Base-by-base conservation (phyloP, 2,329 filamentous ascomycete genomes). In the Zarea fungicola region DNA sequence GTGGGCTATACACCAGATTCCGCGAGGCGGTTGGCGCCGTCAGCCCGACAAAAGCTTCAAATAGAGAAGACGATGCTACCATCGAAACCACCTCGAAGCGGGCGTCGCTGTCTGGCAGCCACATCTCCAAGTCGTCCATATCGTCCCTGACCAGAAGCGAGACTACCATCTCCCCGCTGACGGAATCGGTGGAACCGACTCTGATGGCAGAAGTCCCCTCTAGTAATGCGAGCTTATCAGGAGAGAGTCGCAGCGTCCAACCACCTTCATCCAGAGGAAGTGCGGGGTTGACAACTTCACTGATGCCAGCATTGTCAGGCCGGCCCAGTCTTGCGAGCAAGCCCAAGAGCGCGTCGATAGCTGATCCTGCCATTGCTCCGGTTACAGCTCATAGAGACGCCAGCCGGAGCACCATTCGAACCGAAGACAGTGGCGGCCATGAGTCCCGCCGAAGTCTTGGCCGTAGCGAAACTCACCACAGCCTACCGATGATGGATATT, bases 1-100 rank as follows among this genome's bases (percentile, higher is more conserved):
- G 87, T 61, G 90, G 92, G 1, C 72, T 97, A 31, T 97, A 96
- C 65, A 93, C 80, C 66, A 84, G 90, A 31, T 77, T 97, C 58
- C 83, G 84, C 62, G 88, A 88, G 49, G 90, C 84, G 0, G 88
- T 95, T n/a, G 85, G 85, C 14, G 87, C 76, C 13, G 79, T 76
- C 36, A 84, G 80, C 53, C 69, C 67, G 28, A 58, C 59, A 19
- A 69, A 66, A 52, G 37, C 60, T 44, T 43, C 66, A 44, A 54
- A 67, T 53, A 55, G 73, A 51, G 61, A 72, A 58, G 62, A 76
- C 58, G 65, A 77, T 59, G 55, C 65, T 58, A 65, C 73, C 60
- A 58, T 75, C 52, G 65, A 81, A 51, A 58, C 59, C 34, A 55
- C 58, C 1, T 71, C 72, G 3, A 71, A 68, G 53, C 72, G 68